Base-by-base conservation (phyloP, 1,139 yeast genomes). In the Barnettozyma hawaiiensis region DNA sequence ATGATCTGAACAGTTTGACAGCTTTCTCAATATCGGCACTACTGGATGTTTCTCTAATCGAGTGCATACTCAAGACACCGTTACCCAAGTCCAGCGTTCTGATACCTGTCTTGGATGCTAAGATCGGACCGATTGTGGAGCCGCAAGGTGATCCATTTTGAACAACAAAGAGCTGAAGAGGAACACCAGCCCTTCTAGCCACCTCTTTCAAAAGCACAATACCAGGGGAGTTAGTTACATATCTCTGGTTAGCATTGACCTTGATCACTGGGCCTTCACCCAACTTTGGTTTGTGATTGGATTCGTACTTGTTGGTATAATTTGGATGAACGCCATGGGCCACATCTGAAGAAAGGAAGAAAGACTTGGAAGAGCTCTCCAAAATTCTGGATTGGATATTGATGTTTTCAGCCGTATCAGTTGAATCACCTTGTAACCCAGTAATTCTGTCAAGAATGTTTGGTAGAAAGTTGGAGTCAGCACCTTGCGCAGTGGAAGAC, bases 291-390 rank as follows among this genome's bases (percentile, higher is more conserved):
- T 79, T 78, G 63, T 90, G 95, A 48, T 74, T 70, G 14, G 76
- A 61, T 61, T 92, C 98, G 62, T 92, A 85, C 54, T 76, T 76
- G 41, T 73, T 75, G 9, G 76, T 67, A 63, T 90, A 92, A 64
- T 92, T 92, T 47, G 98, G 98, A 61, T 92, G 96, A 31, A 90
- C 83, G 24, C 96, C 97, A 60, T 92, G 98, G 1, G 97, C 96
- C 81, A 87, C 92, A 61, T 92, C 98, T 0, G 96, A 87, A 0
- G 97, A 90, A 41, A 92, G 65, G 54, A 92, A 74, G 64, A 92
- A 90, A 1, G 97, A 87, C 60, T 81, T 84, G 12, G 96, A 76
- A 65, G 84, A 75, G 1, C 87, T 66, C 60, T 83, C 81, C 51
- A 76, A 75, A 50, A 77, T 75, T 39, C 64, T 60, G 35, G 68